Conservation (phyloP, 148 eudicot genomes). For the Oxyria digyna region DNA sequence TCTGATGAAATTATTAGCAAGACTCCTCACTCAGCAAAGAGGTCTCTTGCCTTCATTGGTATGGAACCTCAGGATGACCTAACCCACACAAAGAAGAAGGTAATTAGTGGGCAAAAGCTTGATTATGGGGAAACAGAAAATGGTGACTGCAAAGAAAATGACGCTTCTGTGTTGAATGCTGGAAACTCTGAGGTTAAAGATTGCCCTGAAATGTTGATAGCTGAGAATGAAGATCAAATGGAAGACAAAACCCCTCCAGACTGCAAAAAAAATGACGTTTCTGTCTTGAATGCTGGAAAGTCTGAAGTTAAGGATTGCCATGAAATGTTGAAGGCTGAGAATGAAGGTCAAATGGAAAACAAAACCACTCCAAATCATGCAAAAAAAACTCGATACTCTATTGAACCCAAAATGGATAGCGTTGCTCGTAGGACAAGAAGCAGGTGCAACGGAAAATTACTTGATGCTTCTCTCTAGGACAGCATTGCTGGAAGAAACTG, state of each 20-base stretch:
- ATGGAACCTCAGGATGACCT: neutral
- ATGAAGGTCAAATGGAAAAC: slow-evolving; percentile 12
- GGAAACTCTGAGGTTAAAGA: neutral
- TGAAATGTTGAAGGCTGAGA: neutral
- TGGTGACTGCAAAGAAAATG: slow-evolving; percentile 4
- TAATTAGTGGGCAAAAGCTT: slow-evolving; percentile 1
- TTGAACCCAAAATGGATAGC: slow-evolving; percentile 17
- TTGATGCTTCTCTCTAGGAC: neutral
- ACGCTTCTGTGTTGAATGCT: neutral
- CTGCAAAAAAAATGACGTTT: neutral
- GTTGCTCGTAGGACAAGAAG: slow-evolving; percentile 12
- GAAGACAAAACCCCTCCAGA: slow-evolving; percentile 12
- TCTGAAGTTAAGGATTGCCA: neutral
- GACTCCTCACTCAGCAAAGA: slow-evolving; percentile 5
- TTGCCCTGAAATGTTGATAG: neutral
- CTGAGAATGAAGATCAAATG: slow-evolving; percentile 7
- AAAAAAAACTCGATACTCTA: neutral
- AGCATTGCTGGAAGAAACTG: slow-evolving; percentile 19
- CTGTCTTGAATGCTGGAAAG: no score
- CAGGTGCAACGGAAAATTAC: neutral
- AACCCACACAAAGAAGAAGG: neutral
- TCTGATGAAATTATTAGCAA: neutral
- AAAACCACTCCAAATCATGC: slow-evolving; percentile 9
- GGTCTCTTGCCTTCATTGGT: slow-evolving; percentile 5
- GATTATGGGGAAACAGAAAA: slow-evolving; percentile 9